Conservation (phyloP, 2,329 filamentous ascomycete species). For the Alternaria ethzedia region DNA sequence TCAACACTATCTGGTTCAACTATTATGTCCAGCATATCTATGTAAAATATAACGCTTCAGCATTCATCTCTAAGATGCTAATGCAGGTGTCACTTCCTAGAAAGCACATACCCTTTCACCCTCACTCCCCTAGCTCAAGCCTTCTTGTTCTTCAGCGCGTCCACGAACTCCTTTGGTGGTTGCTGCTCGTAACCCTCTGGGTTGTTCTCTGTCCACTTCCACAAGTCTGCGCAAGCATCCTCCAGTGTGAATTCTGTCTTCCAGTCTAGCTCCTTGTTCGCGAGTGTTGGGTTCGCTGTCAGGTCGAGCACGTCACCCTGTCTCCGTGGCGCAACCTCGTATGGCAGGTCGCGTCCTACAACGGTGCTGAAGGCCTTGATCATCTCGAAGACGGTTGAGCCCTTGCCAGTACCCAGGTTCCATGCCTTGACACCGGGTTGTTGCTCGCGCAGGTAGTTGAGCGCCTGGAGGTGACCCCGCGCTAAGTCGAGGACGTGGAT, state of each 20-base stretch:
- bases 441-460: slow-evolving; percentile 85
- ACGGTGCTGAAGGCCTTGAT: slow-evolving; percentile 90
- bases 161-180: slow-evolving; percentile 82
- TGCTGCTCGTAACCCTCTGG: slow-evolving; percentile 92
- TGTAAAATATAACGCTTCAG: background rate
- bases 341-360: slow-evolving; percentile 84
- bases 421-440: slow-evolving; percentile 91
- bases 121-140: background rate
- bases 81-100: background rate
- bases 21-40: background rate
- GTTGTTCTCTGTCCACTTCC: slow-evolving; percentile 97
- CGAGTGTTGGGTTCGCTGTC: slow-evolving; percentile 86
- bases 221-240: slow-evolving; percentile 90
- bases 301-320: slow-evolving; percentile 92
- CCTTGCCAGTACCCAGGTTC: slow-evolving; percentile 94
- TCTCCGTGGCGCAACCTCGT: slow-evolving; percentile 82
- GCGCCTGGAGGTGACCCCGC: slow-evolving; percentile 82
- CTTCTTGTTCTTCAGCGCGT: slow-evolving; percentile 52
- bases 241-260: slow-evolving; percentile 90
- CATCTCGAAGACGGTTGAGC: slow-evolving; percentile 96
- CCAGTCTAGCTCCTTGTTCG: slow-evolving; percentile 90
- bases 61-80: background rate
- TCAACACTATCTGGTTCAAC: background rate
- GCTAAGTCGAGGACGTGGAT: slow-evolving; percentile 95
- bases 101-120: background rate